Evolutionary conservation across 1,284 basidiomycete species (phyloP).

Genomic region (Ustanciosporium gigantosporum): DNA sequence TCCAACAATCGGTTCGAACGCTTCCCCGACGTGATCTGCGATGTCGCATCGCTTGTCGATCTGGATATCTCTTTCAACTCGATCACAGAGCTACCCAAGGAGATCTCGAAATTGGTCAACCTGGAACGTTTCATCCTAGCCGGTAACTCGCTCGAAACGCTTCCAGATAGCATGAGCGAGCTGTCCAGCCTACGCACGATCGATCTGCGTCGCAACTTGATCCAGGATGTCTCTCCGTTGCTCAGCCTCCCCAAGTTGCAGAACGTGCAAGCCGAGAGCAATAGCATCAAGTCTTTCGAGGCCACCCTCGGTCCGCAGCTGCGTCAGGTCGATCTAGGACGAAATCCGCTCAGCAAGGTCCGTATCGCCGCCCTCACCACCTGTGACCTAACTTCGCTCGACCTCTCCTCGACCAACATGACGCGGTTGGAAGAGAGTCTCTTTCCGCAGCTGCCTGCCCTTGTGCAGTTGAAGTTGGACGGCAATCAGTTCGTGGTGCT

Average conservation of each 20-base stretch:
- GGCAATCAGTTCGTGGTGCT: slow-evolving; percentile 77
- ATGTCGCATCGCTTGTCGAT: slow-evolving; percentile 75
- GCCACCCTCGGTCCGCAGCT: slow-evolving; percentile 39
- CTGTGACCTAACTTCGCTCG: slow-evolving; percentile 76
- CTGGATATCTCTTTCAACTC: slow-evolving; percentile 95
- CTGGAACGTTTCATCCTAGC: slow-evolving; percentile 54
- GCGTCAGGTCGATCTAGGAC: slow-evolving; percentile 45
- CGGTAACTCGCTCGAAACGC: slow-evolving; percentile 49
- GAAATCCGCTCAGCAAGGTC: slow-evolving; percentile 56
- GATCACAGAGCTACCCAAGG: slow-evolving; percentile 78
- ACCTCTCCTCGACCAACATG: slow-evolving; percentile 88
- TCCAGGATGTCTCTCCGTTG: slow-evolving; percentile 50
- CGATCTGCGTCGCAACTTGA: slow-evolving; percentile 53
- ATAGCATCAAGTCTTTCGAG: slow-evolving; percentile 54
- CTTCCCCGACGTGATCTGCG: slow-evolving; percentile 78
- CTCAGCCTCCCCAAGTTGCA: slow-evolving; percentile 48
- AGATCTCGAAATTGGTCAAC: slow-evolving; percentile 71
- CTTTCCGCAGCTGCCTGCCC: slow-evolving; percentile 45
- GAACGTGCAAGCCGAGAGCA: slow-evolving; percentile 53
- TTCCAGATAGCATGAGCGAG: slow-evolving; percentile 47
- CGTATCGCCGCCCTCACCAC: slow-evolving; percentile 62
- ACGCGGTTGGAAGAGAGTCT: slow-evolving; percentile 74
- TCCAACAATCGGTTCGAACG: slow-evolving; percentile 92
- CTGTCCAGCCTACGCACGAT: slow-evolving; percentile 49
- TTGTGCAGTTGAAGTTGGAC: slow-evolving; percentile 52